A percentile compares a stretch with the other conserved stretches of the same genome.
Conservation (phyloP, 495 filamentous ascomycete genomes). For the Terfezia boudieri region DNA sequence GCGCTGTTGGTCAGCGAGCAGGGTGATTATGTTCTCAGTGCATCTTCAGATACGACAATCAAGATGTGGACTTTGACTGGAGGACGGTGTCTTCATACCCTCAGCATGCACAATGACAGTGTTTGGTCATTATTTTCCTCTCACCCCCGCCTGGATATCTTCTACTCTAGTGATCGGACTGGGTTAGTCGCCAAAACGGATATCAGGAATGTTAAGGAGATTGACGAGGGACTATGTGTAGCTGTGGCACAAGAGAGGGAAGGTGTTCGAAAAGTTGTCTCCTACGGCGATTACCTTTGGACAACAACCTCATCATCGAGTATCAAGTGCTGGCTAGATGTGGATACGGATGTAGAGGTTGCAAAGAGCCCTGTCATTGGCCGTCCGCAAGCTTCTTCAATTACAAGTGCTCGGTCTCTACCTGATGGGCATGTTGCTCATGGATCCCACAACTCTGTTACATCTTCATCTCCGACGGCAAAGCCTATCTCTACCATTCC, state of each 20-base stretch:
- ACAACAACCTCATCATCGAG: slow-evolving; percentile 83
- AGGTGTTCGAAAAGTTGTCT: slow-evolving; percentile 57
- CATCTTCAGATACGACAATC: slow-evolving; percentile 87
- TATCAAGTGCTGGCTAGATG: slow-evolving; percentile 81
- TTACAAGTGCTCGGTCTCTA: slow-evolving; percentile 3
- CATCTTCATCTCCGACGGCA: slow-evolving; percentile 16
- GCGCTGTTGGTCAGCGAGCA: slow-evolving; percentile 72
- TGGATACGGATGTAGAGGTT: slow-evolving; percentile 46
- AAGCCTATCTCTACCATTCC: slow-evolving; percentile 38
- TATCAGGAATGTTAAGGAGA: slow-evolving; percentile 41
- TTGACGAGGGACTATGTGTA: slow-evolving; percentile 69
- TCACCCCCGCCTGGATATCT: slow-evolving; percentile 61
- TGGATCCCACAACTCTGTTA: slow-evolving; percentile 9
- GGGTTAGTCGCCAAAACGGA: slow-evolving; percentile 91
- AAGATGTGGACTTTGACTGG: slow-evolving; percentile 94
- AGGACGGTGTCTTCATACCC: slow-evolving; percentile 85
- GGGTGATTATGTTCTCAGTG: slow-evolving; percentile 79
- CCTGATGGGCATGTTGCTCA: not conserved
- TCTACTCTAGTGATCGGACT: slow-evolving; percentile 82
- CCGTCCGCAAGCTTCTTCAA: slow-evolving; percentile 4
- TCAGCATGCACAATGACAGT: slow-evolving; percentile 96
- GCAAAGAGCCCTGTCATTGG: slow-evolving; percentile 6
- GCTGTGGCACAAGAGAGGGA: slow-evolving; percentile 81
- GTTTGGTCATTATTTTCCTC: slow-evolving; percentile 92
- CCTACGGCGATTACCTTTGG: slow-evolving; percentile 67